Base-by-base conservation (phyloP, 192 early-diverging fungal genomes). In the Podila epigama region DNA sequence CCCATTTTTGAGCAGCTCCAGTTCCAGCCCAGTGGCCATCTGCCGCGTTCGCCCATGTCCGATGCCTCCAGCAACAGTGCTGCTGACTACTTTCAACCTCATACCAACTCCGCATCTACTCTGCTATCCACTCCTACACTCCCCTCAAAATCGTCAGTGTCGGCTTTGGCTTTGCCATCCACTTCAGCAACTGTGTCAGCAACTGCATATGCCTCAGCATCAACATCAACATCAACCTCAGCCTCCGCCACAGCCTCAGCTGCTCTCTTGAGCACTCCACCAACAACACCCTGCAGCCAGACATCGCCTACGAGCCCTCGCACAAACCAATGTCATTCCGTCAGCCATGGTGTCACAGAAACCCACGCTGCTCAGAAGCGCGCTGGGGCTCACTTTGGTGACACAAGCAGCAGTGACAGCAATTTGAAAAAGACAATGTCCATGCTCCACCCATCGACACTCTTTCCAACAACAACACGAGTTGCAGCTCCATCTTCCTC, bases 1-100 rank as follows among this genome's bases (percentile, higher is more conserved):
- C 64, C 56, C 22, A 60, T 75, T 27, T 50, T 75, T n/a, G 72
- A 66, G 28, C 65, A 68, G 28, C 65, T 75, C 35, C 63, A 51
- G 44, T 48, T 48, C 44, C 44, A 48, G 44, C 44, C n/a, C 7
- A 27, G 29, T 1, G 58, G 52, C 28, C 50, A 53, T 27, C 42
- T 60, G 25, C 60, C 72, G 11, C 64, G 59, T 5, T 75, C 72
- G 28, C 64, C 72, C 27, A 58, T 66, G 39, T 75, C 72, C 11
- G 70, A 72, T 42, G 50, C 35, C 10, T 72, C 70, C 58, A 62
- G 63, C 39, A 61, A 60, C 36, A 66, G 70, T 33, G 44, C 44
- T 22, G 22, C 42, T 28, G 70, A 67, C 53, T 75, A 63, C 59
- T 66, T 68, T 32, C 72, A 63, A 22, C n/a, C 25, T 8, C 44